These are phyloP conservation scores for Extremus antarcticus DNA, from an alignment of 495 filamentous ascomycete genomes.

Conservation along the genomic window DNA sequence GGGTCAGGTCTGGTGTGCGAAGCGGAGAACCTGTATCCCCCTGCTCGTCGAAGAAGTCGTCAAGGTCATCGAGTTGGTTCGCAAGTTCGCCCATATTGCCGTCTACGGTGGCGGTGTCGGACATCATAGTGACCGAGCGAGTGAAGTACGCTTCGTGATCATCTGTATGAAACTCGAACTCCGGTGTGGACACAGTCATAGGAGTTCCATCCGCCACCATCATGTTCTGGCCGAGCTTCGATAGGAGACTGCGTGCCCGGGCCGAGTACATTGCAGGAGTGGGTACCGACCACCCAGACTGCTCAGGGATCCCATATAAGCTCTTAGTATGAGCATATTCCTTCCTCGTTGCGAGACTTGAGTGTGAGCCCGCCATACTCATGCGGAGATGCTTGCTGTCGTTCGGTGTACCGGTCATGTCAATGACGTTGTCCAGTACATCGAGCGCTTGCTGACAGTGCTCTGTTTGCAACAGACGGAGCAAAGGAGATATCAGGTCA, in stretches of 20 bases:
- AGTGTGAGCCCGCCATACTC: constrained; percentile 82
- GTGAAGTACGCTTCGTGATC: constrained; percentile 74
- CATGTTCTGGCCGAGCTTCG: constrained; percentile 90
- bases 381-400: constrained; percentile 89
- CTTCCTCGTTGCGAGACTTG: constrained; percentile 66
- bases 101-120: constrained; percentile 67
- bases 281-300: constrained; percentile 91
- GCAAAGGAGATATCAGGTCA: constrained; percentile 85
- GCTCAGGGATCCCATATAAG: constrained; percentile 91
- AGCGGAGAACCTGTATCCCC: not conserved
- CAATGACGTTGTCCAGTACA: constrained; percentile 89
- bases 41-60: constrained; percentile 55
- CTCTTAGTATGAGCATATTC: constrained; percentile 91
- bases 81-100: constrained; percentile 76
- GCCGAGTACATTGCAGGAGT: constrained; percentile 80
- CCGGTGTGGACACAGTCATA: constrained; percentile 56
- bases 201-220: constrained; percentile 41
- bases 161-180: constrained; percentile 84
- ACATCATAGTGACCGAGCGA: constrained; percentile 77
- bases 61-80: constrained; percentile 80
- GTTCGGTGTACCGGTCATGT: constrained; percentile 83
- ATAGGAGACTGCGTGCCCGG: constrained; percentile 80
- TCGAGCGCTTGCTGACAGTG: constrained; percentile 84
- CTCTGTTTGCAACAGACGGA: constrained; percentile 84
- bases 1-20: not conserved